These are phyloP conservation scores for Porcisia deanei DNA, from an alignment of 208 protist genomes.

Conservation along the genomic window DNA sequence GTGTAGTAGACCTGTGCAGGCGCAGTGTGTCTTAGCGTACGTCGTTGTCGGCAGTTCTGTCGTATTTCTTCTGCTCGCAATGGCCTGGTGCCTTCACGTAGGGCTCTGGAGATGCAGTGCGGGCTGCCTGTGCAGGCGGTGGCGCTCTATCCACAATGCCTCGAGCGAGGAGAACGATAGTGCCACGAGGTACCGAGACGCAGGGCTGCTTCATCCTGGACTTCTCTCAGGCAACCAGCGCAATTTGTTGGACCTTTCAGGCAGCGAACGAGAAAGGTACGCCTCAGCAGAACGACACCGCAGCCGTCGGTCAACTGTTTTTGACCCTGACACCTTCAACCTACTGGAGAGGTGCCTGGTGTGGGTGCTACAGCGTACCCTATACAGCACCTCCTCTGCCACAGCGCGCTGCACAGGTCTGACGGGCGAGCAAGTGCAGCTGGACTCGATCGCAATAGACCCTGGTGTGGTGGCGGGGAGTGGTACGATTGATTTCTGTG, in stretches of 20 bases:
- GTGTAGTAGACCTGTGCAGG: neutral
- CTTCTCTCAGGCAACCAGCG: neutral
- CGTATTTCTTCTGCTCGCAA: neutral
- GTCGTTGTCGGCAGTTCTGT: neutral
- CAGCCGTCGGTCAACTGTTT: neutral
- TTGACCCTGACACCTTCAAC: neutral
- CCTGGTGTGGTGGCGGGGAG: neutral
- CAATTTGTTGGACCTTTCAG: neutral
- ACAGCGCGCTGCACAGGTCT: neutral
- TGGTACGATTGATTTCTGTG: neutral
- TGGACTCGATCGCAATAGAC: neutral
- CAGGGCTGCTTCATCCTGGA: neutral
- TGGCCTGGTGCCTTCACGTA: neutral
- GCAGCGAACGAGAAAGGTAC: neutral
- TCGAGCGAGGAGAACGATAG: neutral
- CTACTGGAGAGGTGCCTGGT: conserved; percentile 11
- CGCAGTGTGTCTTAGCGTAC: neutral
- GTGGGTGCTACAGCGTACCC: conserved; percentile 1
- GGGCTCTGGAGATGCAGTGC: conserved; percentile 2
- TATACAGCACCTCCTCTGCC: neutral
- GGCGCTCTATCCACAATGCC: neutral
- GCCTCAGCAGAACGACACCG: neutral
- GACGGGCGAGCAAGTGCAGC: neutral
- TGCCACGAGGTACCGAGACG: neutral
- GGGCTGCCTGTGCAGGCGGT: neutral